These are phyloP conservation scores for Tulasnella sp. DNA, from an alignment of 768 basidiomycete species.

Conservation along the genomic window DNA sequence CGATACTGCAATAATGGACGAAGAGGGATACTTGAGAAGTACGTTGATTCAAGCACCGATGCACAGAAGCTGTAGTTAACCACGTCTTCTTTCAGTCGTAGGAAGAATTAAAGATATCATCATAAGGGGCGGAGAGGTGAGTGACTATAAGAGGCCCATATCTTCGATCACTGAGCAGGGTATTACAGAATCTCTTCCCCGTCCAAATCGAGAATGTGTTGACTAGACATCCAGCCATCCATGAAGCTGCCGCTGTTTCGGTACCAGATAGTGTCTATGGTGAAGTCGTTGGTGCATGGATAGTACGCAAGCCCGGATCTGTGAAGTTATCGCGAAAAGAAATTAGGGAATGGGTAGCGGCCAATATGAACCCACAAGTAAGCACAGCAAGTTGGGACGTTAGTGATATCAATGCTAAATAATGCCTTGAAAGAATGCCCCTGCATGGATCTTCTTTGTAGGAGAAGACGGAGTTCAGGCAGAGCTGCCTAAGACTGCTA, in stretches of 20 bases:
- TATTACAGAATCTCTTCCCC: conserved; percentile 58
- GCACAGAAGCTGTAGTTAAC: background rate
- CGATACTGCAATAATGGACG: conserved; percentile 68
- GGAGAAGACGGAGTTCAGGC: conserved; percentile 45
- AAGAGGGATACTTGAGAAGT: conserved; percentile 68
- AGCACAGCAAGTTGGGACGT: conserved; percentile 15
- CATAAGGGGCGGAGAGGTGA: conserved; percentile 72
- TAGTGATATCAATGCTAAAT: background rate
- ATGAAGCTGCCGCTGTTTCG: conserved; percentile 60
- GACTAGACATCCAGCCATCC: conserved; percentile 40
- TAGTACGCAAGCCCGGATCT: conserved; percentile 36
- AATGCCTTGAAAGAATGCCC: conserved; percentile 45
- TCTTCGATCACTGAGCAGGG: background rate
- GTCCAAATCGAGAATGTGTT: conserved; percentile 73
- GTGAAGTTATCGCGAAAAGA: conserved; percentile 34
- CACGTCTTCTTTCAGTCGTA: conserved; percentile 39
- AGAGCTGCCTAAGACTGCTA: conserved; percentile 73
- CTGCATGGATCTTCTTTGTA: conserved; percentile 72
- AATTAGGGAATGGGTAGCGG: conserved; percentile 40
- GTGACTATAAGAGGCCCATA: background rate
- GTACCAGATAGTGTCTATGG: conserved; percentile 58
- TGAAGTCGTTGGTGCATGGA: conserved; percentile 73
- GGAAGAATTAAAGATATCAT: conserved; percentile 78
- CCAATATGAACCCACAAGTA: conserved; percentile 70
- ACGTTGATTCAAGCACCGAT: conserved; percentile 21